A percentile compares a stretch with the other conserved stretches of the same genome.
Evolutionary conservation across 164 flowering plant genomes (phyloP).

Genomic region (Kingdonia uniflora): DNA sequence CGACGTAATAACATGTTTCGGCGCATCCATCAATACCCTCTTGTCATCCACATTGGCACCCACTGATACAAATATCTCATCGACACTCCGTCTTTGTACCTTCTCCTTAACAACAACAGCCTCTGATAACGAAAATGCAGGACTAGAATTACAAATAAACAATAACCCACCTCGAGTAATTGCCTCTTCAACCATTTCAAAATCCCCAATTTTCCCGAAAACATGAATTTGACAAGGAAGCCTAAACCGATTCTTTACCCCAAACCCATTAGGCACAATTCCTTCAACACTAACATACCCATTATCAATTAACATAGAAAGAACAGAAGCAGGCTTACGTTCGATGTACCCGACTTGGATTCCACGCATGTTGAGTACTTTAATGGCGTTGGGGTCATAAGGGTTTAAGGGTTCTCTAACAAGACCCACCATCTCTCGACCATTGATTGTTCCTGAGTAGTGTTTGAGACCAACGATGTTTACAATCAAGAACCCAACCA

Average conservation of each 20-base stretch:
- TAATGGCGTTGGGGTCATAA: slow-evolving; percentile 63
- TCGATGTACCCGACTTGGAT: slow-evolving; percentile 75
- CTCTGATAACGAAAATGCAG: slow-evolving; percentile 47
- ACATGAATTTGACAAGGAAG: slow-evolving; percentile 68
- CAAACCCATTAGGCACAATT: slow-evolving; percentile 39
- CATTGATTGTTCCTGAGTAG: slow-evolving; percentile 52
- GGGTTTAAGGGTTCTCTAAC: slow-evolving; percentile 70
- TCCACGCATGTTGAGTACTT: slow-evolving; percentile 47
- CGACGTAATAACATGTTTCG: slow-evolving; percentile 40
- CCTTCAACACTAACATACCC: slow-evolving; percentile 35
- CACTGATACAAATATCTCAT: slow-evolving; percentile 59
- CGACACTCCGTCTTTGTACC: slow-evolving; percentile 30
- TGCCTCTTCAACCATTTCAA: slow-evolving; percentile 20
- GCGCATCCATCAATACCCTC: slow-evolving; percentile 32
- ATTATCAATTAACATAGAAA: slow-evolving; percentile 55
- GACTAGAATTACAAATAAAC: slow-evolving; percentile 26
- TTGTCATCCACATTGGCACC: slow-evolving; percentile 28
- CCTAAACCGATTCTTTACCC: slow-evolving; percentile 15
- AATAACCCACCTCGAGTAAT: slow-evolving; percentile 35
- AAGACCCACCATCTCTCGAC: slow-evolving; percentile 74
- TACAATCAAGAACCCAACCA: slow-evolving; percentile 58
- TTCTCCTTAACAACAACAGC: slow-evolving; percentile 45
- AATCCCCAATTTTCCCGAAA: slow-evolving; percentile 35
- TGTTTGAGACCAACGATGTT: slow-evolving; percentile 63
- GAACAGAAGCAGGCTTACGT: slow-evolving; percentile 39